Evolutionary conservation across 2,329 filamentous ascomycete species (phyloP), one percentile per base, ranked within the genome.

Genomic region (Colletotrichum musicola): DNA sequence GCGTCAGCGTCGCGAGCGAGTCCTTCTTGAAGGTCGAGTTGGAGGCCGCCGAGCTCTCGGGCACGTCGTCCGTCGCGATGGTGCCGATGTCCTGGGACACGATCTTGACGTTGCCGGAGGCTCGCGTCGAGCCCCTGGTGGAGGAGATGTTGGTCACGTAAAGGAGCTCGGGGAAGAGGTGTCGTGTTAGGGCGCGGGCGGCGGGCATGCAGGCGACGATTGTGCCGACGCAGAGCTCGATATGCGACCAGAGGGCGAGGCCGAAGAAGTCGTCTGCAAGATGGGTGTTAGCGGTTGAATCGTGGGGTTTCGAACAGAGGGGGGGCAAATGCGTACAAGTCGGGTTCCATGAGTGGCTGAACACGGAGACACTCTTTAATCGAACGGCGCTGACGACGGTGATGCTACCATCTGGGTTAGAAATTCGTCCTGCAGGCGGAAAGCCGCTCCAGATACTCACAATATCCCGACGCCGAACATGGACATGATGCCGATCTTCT

Each of bases 271-370:
- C 66, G 12, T 65, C 66, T 68, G 12, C 0, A 4, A 1, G 44
- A n/a, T 20, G 44, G 4, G 2, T 81, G 79, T 83, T 81, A 72
- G 81, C 25, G 73, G 69, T 1, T 84, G 27, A 84, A 75, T 10
- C 74, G 75, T 0, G 79, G 74, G 0, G 85, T 74, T 4, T 82
- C 77, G 7, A 81, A 49, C 74, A 84, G 82, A 53, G 80, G 80
- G 38, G 77, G 6, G 20, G 18, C 12, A 5, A 42, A 77, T 2
- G 66, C 73, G 18, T 51, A 68, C 66, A 68, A 0, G 66, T 68
- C 1, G 66, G 66, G 44, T 68, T 68, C 66, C 66, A 68, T 3
- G 66, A 68, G 18, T 61, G 57, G 20, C 44, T 68, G 4, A 68
- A 65, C 5, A 55, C 42, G 0, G 62, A 49, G 0, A 68, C 44